phyloP scores from a whole-genome alignment of 495 filamentous ascomycete species.

The Trichoderma gamsii region DNA sequence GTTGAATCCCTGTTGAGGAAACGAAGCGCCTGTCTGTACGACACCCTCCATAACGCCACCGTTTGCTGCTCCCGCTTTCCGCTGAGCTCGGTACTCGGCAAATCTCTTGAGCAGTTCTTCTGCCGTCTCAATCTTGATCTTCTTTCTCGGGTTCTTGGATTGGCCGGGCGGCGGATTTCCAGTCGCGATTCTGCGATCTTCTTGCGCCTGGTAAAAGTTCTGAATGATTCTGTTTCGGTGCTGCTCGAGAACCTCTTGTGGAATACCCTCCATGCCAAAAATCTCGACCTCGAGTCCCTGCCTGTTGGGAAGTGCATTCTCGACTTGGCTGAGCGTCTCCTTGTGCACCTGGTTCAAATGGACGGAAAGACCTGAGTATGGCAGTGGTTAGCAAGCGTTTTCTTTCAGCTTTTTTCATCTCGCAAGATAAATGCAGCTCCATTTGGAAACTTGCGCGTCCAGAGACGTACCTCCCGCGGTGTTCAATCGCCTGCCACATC shows the following conservation, averaged over 20 bases:
- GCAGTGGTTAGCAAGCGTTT: constrained; percentile 15
- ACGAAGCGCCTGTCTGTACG: background rate
- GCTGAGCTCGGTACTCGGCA: constrained; percentile 71
- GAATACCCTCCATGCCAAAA: constrained; percentile 96
- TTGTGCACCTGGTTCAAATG: constrained; percentile 99
- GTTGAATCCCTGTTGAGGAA: background rate
- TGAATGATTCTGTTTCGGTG: constrained; percentile 80
- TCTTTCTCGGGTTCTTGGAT: constrained; percentile 57
- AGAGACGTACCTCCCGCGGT: constrained; percentile 77
- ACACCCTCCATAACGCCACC: constrained; percentile 46
- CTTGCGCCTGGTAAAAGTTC: constrained; percentile 78
- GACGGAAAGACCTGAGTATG: constrained; percentile 68
- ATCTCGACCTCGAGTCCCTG: constrained; percentile 85
- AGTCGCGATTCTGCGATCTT: constrained; percentile 70
- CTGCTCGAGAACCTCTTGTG: constrained; percentile 70
- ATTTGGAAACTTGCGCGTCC: background rate
- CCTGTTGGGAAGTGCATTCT: constrained; percentile 84
- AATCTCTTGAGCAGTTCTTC: constrained; percentile 77
- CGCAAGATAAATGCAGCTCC: constrained; percentile 18
- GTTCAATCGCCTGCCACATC: constrained; percentile 80
- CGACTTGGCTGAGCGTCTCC: constrained; percentile 74
- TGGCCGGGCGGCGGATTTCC: constrained; percentile 72
- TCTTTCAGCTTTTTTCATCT: constrained; percentile 12
- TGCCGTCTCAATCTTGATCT: constrained; percentile 68
- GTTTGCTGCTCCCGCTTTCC: constrained; percentile 40